Evolutionary conservation across 208 protist species (phyloP).

Genomic region (Novymonas esmeraldas): DNA sequence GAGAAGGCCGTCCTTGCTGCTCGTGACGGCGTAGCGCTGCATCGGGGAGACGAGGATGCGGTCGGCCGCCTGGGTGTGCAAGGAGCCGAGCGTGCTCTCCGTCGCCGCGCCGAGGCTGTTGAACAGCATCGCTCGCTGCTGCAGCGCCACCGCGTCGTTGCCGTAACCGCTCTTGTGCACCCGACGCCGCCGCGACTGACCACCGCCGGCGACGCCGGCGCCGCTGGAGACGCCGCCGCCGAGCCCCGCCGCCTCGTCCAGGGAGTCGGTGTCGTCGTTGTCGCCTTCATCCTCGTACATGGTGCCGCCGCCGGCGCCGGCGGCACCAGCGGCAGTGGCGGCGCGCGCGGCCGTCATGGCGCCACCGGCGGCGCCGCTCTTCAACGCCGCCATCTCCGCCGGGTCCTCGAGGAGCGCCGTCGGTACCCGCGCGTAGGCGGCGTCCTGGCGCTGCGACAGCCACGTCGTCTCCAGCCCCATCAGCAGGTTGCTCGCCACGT

Average conservation of each 20-base stretch:
- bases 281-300: constrained; percentile 6
- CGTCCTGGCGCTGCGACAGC: constrained; percentile 12
- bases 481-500: constrained; percentile 83
- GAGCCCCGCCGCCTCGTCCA: not conserved
- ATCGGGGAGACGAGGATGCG: constrained; percentile 50
- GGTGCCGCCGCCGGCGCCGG: constrained; percentile 1
- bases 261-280: constrained; percentile 35
- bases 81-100: constrained; percentile 50
- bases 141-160: constrained; percentile 19
- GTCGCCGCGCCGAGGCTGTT: constrained; percentile 30
- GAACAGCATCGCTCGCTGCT: constrained; percentile 17
- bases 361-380: not conserved
- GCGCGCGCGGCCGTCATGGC: not conserved
- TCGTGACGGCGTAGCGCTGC: constrained; percentile 56
- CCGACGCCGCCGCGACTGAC: constrained; percentile 11
- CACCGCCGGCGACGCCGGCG: constrained; percentile 9
- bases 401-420: constrained; percentile 56
- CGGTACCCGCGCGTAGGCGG: constrained; percentile 47
- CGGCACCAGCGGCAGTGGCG: not conserved
- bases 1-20: constrained; percentile 80
- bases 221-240: constrained; percentile 8
- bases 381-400: constrained; percentile 4
- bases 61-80: constrained; percentile 71
- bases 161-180: constrained; percentile 9
- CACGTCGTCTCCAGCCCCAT: constrained; percentile 37